Percentiles rank a stretch among this genome's conserved stretches.
Conservation (phyloP, 495 filamentous ascomycete genomes). For the Clohesyomyces aquaticus region DNA sequence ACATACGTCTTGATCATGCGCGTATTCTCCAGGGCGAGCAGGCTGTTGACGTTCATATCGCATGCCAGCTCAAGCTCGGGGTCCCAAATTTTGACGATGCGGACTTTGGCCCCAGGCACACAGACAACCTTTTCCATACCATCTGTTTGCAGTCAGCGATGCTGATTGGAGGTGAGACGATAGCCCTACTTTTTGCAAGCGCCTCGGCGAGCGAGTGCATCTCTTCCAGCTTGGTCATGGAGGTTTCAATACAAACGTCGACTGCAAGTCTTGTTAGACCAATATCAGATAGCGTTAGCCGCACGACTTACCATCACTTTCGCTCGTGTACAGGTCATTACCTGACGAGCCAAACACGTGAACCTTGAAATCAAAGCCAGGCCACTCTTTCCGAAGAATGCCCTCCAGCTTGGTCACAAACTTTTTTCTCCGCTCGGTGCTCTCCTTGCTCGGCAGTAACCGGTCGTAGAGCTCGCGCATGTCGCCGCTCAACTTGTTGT, state of each 20-base stretch:
- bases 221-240: constrained; percentile 79
- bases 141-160: constrained; percentile 58
- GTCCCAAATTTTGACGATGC: constrained; percentile 99
- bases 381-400: constrained; percentile 87
- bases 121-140: constrained; percentile 97
- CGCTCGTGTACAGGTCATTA: constrained; percentile 91
- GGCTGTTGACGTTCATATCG: constrained; percentile 99
- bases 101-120: constrained; percentile 90
- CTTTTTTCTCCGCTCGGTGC: constrained; percentile 70
- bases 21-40: constrained; percentile 90
- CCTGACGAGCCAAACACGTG: constrained; percentile 97
- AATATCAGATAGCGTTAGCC: no score
- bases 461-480: constrained; percentile 82
- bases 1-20: constrained; percentile 98
- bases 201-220: constrained; percentile 86
- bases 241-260: constrained; percentile 95
- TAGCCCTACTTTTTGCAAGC: constrained; percentile 74
- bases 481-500: constrained; percentile 74
- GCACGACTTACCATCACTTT: constrained; percentile 96
- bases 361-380: constrained; percentile 84
- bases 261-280: constrained; percentile 57
- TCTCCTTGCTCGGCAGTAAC: constrained; percentile 80
- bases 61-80: constrained; percentile 88
- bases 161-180: constrained; percentile 10
- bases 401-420: constrained; percentile 85